Conservation (phyloP, 441 rosid genomes). For the Arabidopsis lyrata region DNA sequence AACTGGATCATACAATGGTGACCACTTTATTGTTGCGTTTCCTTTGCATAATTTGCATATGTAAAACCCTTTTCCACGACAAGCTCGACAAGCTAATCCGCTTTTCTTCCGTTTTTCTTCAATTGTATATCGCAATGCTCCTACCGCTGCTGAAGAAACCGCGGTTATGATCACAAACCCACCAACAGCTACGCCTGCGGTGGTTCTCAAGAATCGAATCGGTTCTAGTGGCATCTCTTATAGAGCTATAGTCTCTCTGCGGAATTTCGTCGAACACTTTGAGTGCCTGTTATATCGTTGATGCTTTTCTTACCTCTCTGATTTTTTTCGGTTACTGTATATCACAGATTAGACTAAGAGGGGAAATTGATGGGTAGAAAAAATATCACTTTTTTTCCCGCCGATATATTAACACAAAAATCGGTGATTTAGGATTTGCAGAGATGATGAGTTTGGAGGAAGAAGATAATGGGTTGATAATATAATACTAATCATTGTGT, state of each 20-base stretch:
- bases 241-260: slow-evolving; percentile 41
- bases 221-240: slow-evolving; percentile 66
- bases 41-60: slow-evolving; percentile 87
- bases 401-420: background rate
- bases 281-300: slow-evolving; percentile 24
- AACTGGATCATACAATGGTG: slow-evolving; percentile 83
- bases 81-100: slow-evolving; percentile 60
- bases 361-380: too few relatives aligned
- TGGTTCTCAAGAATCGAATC: slow-evolving; percentile 48
- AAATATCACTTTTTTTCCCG: background rate
- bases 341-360: background rate
- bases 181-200: slow-evolving; percentile 58
- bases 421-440: slow-evolving; percentile 6
- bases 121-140: slow-evolving; percentile 50
- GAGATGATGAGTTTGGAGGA: background rate
- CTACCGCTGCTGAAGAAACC: slow-evolving; percentile 56
- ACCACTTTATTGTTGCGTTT: slow-evolving; percentile 73
- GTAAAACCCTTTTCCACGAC: slow-evolving; percentile 88
- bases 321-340: background rate
- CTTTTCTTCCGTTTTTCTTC: slow-evolving; percentile 62
- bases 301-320: background rate
- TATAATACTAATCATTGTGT: background rate
- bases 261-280: slow-evolving; percentile 60
- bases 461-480: slow-evolving; percentile 20
- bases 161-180: slow-evolving; percentile 60